Base-by-base conservation (phyloP, 495 filamentous ascomycete species). In the Lentithecium fluviatile region DNA sequence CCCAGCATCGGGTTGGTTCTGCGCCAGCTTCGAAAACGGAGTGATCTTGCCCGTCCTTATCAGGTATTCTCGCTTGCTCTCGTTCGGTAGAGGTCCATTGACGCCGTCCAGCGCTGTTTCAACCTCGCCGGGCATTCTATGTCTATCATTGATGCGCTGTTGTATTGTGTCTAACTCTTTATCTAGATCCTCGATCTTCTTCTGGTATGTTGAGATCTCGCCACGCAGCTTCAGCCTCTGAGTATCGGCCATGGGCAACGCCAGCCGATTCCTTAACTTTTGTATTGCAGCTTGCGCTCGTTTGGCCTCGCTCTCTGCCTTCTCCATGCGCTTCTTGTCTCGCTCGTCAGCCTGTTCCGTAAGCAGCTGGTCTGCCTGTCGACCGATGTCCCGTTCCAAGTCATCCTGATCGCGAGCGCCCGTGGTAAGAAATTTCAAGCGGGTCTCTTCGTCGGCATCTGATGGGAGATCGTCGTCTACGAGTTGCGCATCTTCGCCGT, bases 11-110 rank as follows among this genome's bases (percentile, higher is more conserved):
- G 78, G 76, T 29, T 78, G 79, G 43, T 80, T 78, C 66, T 69
- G 56, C 34, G 64, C 70, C 65, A 92, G 80, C 51, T 84, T 85
- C 2, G 91, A 87, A 58, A 98, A 97, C 0, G 94, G 94, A 0
- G 94, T 98, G 65, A 98, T 98, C 73, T 97, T 96, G 52, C 94
- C 94, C 0, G 93, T 98, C 6, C 94, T 83, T 34, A 98, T 92
- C 48, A 98, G 81, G 71, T 90, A 97, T 26, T 95, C 91, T 47
- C 92, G 82, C 51, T 88, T 84, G 13, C 81, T 90, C 75, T 97
- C 94, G 65, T 87, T 85, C 15, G 88, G 84, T 58, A 91, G 71
- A 52, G 81, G 83, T 60, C 77, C 78, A 36, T 82, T 80, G 4
- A 78, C 79, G 47, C 67, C 67, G 1, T 72, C 73, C 21, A 77